These are phyloP conservation scores for Blastobotrys buckinghamii DNA, from an alignment of 1,139 yeast species.

Conservation along the genomic window DNA sequence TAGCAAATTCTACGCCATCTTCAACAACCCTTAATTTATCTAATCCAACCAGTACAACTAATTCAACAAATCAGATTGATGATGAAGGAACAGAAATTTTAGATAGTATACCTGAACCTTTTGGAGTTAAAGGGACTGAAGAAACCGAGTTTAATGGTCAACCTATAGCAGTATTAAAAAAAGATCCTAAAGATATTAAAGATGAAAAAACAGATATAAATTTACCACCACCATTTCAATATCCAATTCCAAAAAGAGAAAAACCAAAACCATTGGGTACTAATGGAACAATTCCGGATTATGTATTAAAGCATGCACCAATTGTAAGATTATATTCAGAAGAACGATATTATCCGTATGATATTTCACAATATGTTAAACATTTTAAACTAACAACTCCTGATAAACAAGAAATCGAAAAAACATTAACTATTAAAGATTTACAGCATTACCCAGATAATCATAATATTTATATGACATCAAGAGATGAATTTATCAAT, in stretches of 20 bases:
- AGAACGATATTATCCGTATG: conserved; percentile 81
- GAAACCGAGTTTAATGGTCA: not conserved
- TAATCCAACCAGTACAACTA: no score
- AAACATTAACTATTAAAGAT: conserved; percentile 22
- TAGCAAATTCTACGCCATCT: not conserved
- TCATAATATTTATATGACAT: conserved; percentile 46
- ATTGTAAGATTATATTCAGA: conserved; percentile 83
- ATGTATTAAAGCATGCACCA: conserved; percentile 68
- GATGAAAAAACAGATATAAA: not conserved
- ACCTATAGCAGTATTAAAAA: not conserved
- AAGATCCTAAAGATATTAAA: not conserved
- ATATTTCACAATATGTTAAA: conserved; percentile 60
- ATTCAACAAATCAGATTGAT: no score
- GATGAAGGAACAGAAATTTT: not conserved
- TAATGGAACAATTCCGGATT: conserved; percentile 50
- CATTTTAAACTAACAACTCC: conserved; percentile 42
- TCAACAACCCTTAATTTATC: no score
- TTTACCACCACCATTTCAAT: not conserved
- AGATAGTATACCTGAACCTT: not conserved
- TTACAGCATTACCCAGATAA: conserved; percentile 20
- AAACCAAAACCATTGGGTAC: not conserved
- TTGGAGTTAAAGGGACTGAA: not conserved
- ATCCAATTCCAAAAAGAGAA: conserved; percentile 1
- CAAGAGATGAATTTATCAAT: conserved; percentile 61
- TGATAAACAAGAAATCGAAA: conserved; percentile 17